A percentile compares a stretch with the other conserved stretches of the same genome.
These are phyloP conservation scores for Suillus luteus DNA, from an alignment of 768 basidiomycete species.

Conservation along the genomic window DNA sequence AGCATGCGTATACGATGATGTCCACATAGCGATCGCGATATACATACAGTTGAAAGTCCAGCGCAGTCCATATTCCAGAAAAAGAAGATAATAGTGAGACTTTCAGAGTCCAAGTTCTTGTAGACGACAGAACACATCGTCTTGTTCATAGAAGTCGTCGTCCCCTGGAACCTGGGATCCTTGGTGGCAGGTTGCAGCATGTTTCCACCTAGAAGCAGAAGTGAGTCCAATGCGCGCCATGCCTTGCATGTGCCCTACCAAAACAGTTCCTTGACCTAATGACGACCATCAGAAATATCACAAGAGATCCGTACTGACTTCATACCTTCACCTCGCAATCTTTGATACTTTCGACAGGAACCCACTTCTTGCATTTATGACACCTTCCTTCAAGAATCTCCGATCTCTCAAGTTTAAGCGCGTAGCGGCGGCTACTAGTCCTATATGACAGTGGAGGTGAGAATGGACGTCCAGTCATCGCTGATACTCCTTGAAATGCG, in stretches of 20 bases:
- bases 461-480: constrained; percentile 68
- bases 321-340: constrained; percentile 69
- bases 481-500: constrained; percentile 60
- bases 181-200: constrained; percentile 76
- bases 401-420: constrained; percentile 61
- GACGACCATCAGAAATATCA: constrained; percentile 1
- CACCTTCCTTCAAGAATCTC: constrained; percentile 71
- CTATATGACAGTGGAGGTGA: constrained; percentile 75
- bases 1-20: neutral
- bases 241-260: constrained; percentile 53
- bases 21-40: neutral
- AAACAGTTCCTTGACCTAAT: constrained; percentile 70
- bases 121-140: constrained; percentile 42
- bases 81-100: neutral
- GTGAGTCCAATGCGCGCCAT: constrained; percentile 14
- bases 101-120: constrained; percentile 20
- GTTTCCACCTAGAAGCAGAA: constrained; percentile 65
- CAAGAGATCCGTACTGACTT: neutral
- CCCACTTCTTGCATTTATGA: constrained; percentile 76
- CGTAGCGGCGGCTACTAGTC: constrained; percentile 41
- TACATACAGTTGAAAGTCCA: constrained; percentile 1
- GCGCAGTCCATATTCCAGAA: neutral
- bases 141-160: constrained; percentile 55
- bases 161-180: constrained; percentile 58
- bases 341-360: constrained; percentile 72